Base-by-base conservation (phyloP, 441 rosid genomes). In the Pelargonium citronellum region DNA sequence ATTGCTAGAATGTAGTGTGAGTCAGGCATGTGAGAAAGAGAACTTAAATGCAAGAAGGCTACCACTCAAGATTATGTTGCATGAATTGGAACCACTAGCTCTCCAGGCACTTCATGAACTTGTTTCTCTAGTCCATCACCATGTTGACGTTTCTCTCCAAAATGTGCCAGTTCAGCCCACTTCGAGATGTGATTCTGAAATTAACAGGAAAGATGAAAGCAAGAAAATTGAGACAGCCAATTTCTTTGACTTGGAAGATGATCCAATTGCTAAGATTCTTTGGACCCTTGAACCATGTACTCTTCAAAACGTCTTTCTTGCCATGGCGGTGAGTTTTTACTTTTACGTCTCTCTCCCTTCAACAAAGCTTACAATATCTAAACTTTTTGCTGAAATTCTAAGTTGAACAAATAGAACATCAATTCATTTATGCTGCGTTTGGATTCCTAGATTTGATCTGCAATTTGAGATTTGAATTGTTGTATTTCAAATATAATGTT, bases 241-340 rank as follows among this genome's bases (percentile, higher is more conserved):
- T 17, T 30, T 79, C 62, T 80, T 78, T 74, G 30, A 66, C 77
- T 30, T 88, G 72, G 88, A 91, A 78, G 91, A 84, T 78, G 96
- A 90, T 78, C 92, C 79, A 9, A 79, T 88, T 76, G 95, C 98
- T 60, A 83, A 81, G 83, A 79, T 86, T 68, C 82, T 89, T 64
- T 86, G 91, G 88, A 78, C 68, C 53, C 83, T 88, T 68, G 81
- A 84, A 67, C 84, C 88, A 0, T 34, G 53, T 74, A 79, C 74
- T 71, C 87, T 92, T 74, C 87, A 74, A 58, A 80, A 79, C 69
- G 79, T 88, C 67, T 83, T 88, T 72, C 86, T 86, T 80, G 85
- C 87, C 66, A 87, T 90, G 91, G 91, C 80, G 66, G 97, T 86
- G 78, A 80, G 97, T 82, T 74, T 69, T 37, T 51, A 37, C 9